phyloP scores from a whole-genome alignment of 148 eudicot genomes.

The Beta vulgaris region DNA sequence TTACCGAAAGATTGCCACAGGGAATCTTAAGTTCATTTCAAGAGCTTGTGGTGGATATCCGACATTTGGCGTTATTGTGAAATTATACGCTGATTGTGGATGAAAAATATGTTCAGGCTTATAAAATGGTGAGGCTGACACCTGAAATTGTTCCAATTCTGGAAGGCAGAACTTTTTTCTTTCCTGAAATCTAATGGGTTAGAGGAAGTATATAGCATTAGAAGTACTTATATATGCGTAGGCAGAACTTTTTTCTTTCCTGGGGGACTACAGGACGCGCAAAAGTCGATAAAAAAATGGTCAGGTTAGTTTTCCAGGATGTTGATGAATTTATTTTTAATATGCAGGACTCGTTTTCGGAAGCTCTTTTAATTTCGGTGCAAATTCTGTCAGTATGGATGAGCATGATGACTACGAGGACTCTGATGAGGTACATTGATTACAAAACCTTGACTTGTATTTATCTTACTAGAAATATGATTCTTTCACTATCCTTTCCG shows the following conservation, averaged over 20 bases:
- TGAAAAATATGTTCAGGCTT: no score
- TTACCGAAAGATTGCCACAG: no score
- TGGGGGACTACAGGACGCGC: no score
- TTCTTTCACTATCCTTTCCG: background rate
- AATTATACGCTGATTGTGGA: no score
- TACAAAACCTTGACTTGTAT: background rate
- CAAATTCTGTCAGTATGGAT: conserved; percentile 75
- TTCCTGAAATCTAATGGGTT: background rate
- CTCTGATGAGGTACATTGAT: conserved; percentile 49
- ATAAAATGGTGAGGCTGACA: no score
- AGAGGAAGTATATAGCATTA: background rate
- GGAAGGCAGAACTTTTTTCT: background rate
- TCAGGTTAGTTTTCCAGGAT: background rate
- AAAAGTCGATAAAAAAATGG: background rate
- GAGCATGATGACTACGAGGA: conserved; percentile 48
- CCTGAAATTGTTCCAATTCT: background rate
- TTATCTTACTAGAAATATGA: background rate
- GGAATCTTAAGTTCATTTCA: no score
- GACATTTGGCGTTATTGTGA: no score
- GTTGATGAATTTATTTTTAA: background rate
- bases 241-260: no score
- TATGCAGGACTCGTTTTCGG: conserved; percentile 69
- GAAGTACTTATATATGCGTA: background rate
- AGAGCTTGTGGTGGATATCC: no score
- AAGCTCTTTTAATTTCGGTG: conserved; percentile 88